phyloP scores from a whole-genome alignment of 352 stramenopile genomes.

The Phytophthora cajani region DNA sequence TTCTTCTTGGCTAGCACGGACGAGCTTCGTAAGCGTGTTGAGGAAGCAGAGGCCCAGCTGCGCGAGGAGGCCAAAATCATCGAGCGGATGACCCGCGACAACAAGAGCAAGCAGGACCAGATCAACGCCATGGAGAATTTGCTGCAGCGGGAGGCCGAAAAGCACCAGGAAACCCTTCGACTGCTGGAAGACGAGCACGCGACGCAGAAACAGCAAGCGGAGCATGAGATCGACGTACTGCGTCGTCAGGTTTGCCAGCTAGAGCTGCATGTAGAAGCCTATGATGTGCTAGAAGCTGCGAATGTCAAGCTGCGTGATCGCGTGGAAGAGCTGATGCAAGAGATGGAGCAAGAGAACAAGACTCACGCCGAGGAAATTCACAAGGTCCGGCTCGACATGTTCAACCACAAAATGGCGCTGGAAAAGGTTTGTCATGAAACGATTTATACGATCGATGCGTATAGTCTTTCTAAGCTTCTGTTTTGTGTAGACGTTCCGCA shows the following conservation, averaged over 20 bases:
- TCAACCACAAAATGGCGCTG: constrained; percentile 87
- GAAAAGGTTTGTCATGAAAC: constrained; percentile 54
- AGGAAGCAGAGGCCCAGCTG: constrained; percentile 76
- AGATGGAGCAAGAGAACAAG: constrained; percentile 73
- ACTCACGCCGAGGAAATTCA: constrained; percentile 77
- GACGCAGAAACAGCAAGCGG: constrained; percentile 61
- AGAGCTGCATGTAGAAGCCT: constrained; percentile 76
- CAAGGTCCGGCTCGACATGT: constrained; percentile 82
- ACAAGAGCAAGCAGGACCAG: constrained; percentile 75
- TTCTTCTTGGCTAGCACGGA: constrained; percentile 42
- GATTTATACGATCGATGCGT: neutral
- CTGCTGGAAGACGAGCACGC: constrained; percentile 70
- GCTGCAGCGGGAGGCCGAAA: constrained; percentile 70
- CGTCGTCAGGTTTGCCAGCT: constrained; percentile 60
- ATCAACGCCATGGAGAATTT: constrained; percentile 70
- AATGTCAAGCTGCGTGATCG: constrained; percentile 62
- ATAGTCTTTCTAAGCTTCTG: neutral
- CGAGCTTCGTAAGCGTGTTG: constrained; percentile 72
- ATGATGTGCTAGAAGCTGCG: constrained; percentile 67
- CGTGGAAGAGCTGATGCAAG: constrained; percentile 66
- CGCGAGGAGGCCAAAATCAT: constrained; percentile 86
- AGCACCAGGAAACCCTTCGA: constrained; percentile 58
- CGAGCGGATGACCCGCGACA: constrained; percentile 70
- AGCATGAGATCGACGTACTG: constrained; percentile 71
- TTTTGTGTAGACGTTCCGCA: constrained; percentile 64